Base-by-base conservation (phyloP, 139 green algal species). In the Micractinium conductrix region DNA sequence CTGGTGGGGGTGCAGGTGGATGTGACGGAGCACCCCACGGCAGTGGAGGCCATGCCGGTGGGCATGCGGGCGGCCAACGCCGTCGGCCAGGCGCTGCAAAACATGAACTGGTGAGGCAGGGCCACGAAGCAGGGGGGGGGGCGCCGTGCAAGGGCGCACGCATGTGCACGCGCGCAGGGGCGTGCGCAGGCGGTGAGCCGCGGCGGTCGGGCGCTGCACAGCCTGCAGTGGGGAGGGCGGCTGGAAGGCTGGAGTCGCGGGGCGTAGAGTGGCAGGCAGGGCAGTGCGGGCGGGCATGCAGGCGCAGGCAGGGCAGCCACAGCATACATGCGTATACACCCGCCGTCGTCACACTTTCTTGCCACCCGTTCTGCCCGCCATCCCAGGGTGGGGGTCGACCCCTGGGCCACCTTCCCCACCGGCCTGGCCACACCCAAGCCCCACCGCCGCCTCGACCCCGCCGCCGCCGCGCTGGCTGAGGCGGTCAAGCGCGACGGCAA, bases 1-100 rank as follows among this genome's bases (percentile, higher is more conserved):
- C 95, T 98, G 81, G 93, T 99, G 38, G 96, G 97, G 19, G 96
- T 99, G 68, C 94, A 98, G 85, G 87, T 96, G 50, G 93, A 95
- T 75, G 92, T 97, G 24, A 94, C 91, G 42, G 80, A 81, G 22
- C 73, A 88, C 81, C 37, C 89, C 14, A 88, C 84, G 26, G 85
- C 86, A 75, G 89, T 90, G 22, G 90, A 92, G 5, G 71, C 78
- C 16, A 62, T 78, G 5, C 68, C 85, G 0, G 73, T 86, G 45
- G 83, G 83, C 24, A 81, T 62, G 44, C 72, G 90, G 53, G 48
- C 82, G 37, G 90, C 91, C 44, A 86, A 84, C 74, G 50, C 87
- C 45, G 90, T 91, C 38, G 93, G 90, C 26, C 81, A 65, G 68
- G 72, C 92, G 33, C 74, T 96, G 86, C 71, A 90, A 86, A 85